These are phyloP conservation scores for Musa itinerans DNA, from an alignment of 176 grass and related monocot species.

Conservation along the genomic window DNA sequence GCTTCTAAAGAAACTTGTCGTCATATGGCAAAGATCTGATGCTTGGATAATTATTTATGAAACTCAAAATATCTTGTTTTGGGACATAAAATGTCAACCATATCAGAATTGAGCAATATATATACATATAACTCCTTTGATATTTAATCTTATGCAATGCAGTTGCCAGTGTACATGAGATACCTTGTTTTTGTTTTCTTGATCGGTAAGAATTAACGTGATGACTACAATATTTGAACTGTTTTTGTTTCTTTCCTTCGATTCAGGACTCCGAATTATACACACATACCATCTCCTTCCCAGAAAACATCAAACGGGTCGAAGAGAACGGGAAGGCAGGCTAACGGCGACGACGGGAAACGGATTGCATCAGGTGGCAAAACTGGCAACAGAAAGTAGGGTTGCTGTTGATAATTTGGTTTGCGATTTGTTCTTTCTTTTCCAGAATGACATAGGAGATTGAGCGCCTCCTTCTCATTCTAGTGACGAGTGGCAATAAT, in stretches of 20 bases:
- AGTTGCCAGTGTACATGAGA: background rate
- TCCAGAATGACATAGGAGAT: slow-evolving; percentile 43
- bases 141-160: background rate
- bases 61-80: too few relatives aligned
- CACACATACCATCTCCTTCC: slow-evolving; percentile 63
- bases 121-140: too few relatives aligned
- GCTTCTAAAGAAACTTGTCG: too few relatives aligned
- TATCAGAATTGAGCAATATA: too few relatives aligned
- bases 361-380: slow-evolving; percentile 66
- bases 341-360: slow-evolving; percentile 49
- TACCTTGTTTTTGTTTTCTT: too few relatives aligned
- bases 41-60: too few relatives aligned
- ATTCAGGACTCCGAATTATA: slow-evolving; percentile 62
- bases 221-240: too few relatives aligned
- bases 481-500: slow-evolving; percentile 82
- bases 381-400: slow-evolving; percentile 50
- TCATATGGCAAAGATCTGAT: too few relatives aligned
- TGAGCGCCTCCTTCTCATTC: slow-evolving; percentile 40
- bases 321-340: slow-evolving; percentile 50
- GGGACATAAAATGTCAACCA: too few relatives aligned
- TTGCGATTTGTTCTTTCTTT: slow-evolving; percentile 41
- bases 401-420: slow-evolving; percentile 28
- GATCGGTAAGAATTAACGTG: too few relatives aligned
- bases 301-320: slow-evolving; percentile 62
- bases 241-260: slow-evolving; percentile 3